These are phyloP conservation scores for Xanthoconium stramineum DNA, from an alignment of 768 basidiomycete genomes.

Conservation along the genomic window DNA sequence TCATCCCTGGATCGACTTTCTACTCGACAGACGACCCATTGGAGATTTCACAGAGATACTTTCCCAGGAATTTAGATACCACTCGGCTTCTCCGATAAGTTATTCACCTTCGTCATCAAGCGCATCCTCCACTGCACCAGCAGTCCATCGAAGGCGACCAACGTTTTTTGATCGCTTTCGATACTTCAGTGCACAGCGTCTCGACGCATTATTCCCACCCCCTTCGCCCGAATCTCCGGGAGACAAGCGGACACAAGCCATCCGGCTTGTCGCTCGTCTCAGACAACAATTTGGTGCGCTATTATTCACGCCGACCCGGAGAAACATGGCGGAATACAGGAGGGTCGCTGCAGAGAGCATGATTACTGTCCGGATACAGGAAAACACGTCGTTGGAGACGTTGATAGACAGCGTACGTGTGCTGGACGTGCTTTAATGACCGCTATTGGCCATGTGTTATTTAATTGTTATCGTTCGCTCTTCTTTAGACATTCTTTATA, in stretches of 20 bases:
- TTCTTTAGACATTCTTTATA: no score
- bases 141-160: background rate
- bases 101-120: background rate
- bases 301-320: background rate
- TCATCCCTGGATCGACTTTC: no score
- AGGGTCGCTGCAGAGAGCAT: background rate
- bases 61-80: background rate
- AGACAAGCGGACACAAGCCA: background rate
- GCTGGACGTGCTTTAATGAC: background rate
- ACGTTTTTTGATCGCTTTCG: background rate
- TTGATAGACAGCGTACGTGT: background rate
- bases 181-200: background rate
- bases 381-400: background rate
- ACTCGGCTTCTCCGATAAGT: background rate
- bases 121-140: background rate
- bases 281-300: no score
- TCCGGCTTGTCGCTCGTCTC: background rate
- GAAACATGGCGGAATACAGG: background rate
- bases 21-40: no score
- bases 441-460: background rate
- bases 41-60: background rate
- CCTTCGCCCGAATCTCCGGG: background rate
- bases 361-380: background rate
- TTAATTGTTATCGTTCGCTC: background rate
- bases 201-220: background rate